A percentile compares a stretch with the other conserved stretches of the same genome.
Evolutionary conservation across 2,329 filamentous ascomycete genomes (phyloP).

Genomic region (Colletotrichum paranaense): DNA sequence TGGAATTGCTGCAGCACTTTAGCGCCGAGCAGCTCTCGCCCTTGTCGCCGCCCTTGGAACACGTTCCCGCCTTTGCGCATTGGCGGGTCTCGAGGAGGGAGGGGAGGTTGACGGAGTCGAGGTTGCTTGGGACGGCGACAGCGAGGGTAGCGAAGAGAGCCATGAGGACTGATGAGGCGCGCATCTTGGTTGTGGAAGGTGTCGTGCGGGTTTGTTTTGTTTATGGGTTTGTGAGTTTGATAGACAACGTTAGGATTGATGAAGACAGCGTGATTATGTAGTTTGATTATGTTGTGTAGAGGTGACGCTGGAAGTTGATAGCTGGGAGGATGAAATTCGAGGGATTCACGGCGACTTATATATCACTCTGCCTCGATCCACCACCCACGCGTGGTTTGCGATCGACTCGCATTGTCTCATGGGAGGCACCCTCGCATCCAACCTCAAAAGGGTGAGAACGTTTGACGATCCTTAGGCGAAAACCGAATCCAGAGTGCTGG

Average conservation of each 20-base stretch:
- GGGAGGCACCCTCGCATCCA: not conserved
- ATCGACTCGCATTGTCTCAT: not conserved
- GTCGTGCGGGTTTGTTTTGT: not conserved
- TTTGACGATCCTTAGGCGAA: not conserved
- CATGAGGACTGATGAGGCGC: constrained; percentile 16
- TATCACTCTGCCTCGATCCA: not conserved
- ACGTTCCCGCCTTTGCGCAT: not conserved
- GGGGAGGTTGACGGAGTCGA: not conserved
- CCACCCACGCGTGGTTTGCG: not conserved
- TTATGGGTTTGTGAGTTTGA: not conserved
- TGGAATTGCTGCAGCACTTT: constrained; percentile 11
- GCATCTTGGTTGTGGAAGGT: not conserved
- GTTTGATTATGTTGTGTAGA: not conserved
- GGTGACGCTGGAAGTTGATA: not conserved
- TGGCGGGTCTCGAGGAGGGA: not conserved
- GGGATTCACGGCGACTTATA: not conserved
- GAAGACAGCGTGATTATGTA: not conserved
- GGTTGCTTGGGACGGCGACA: not conserved
- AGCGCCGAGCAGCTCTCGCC: constrained; percentile 13
- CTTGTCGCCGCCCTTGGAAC: constrained; percentile 6
- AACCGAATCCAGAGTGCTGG: not conserved
- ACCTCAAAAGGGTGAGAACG: not conserved
- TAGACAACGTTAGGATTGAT: not conserved
- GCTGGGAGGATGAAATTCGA: not conserved
- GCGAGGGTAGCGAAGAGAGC: constrained; percentile 23